Evolutionary conservation across 2,329 filamentous ascomycete species (phyloP), one percentile per base, ranked within the genome.

Genomic region (Arthrobotrys musiformis): DNA sequence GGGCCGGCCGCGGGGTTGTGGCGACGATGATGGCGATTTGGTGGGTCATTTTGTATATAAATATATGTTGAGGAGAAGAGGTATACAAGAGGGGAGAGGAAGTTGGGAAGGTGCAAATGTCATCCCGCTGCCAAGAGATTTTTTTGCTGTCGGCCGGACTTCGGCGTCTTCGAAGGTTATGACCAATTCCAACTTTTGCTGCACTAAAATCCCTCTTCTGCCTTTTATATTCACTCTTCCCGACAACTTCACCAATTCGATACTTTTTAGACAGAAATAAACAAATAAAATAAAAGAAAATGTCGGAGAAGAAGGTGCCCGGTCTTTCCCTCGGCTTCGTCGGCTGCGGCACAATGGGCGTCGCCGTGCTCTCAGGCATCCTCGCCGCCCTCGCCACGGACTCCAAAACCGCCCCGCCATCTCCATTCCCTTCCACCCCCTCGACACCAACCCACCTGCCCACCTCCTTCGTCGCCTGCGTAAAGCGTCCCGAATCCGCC

Each of bases 301-400:
- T 67, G 35, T 26, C 24, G 15, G 56, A 67, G 28, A 77, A 77
- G 64, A 78, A 78, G 54, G 48, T 63, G 13, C 30, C 74, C 13
- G 74, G 74, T 37, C 52, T 93, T 79, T 94, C 92, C 79, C 87
- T 96, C 85, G 89, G 92, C 78, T 89, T 95, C 78, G 87, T 97
- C 73, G 93, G 93, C 81, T 95, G 92, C 84, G 93, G 92, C 79
- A 94, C 90, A 64, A 92, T 97, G 89, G 93, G 93, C 74, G 92
- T 92, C 77, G 92, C 92, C 72, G 94, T 97, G 80, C 88, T 96
- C 70, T 90, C 88, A 67, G 93, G 93, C 79, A 91, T 97, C 82
- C 88, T 96, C 80, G 86, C 89, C 76, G 92, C 91, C 9, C 87
- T 95, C 50, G 68, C 60, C 50, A 28, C 33, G 33, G 56, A 64